Percentiles rank a stretch among this genome's conserved stretches.
Conservation (phyloP, 2,329 filamentous ascomycete species). For the Triangularia setosa region DNA sequence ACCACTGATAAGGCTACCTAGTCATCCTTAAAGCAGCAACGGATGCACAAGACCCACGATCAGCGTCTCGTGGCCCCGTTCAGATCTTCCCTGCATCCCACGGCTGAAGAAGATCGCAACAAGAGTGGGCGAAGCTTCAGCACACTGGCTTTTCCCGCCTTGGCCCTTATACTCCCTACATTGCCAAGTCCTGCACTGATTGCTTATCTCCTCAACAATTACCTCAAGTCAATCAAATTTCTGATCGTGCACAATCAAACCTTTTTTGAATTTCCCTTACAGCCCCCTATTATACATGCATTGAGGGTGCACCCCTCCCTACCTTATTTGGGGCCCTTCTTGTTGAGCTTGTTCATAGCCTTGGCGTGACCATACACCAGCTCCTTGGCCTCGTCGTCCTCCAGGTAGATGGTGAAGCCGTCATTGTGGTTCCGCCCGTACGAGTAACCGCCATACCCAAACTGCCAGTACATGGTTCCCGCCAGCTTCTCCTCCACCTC, state of each 20-base stretch:
- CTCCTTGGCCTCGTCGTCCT: slow-evolving; percentile 43
- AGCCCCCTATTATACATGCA: not conserved
- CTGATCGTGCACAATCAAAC: not conserved
- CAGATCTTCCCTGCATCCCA: slow-evolving; percentile 1
- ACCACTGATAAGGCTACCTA: too few species aligned
- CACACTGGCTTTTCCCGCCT: slow-evolving; percentile 1
- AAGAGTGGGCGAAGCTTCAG: not conserved
- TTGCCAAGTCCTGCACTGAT: not conserved
- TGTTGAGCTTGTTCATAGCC: slow-evolving; percentile 34
- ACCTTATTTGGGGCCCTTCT: slow-evolving; percentile 12
- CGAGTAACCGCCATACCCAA: slow-evolving; percentile 47
- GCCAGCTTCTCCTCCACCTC: slow-evolving; percentile 44
- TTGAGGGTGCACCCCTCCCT: not conserved
- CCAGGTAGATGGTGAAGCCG: slow-evolving; percentile 54
- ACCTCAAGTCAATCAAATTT: not conserved
- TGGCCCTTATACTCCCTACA: not conserved
- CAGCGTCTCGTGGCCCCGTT: not conserved
- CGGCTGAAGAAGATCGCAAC: not conserved
- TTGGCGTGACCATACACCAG: slow-evolving; percentile 44
- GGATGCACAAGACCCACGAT: not conserved
- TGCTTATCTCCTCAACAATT: not conserved
- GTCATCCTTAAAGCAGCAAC: not conserved
- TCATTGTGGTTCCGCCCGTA: slow-evolving; percentile 53
- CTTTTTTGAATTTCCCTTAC: not conserved
- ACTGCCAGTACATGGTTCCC: slow-evolving; percentile 54